Evolutionary conservation across 441 rosid species (phyloP).

Genomic region (Isatis lusitanica): DNA sequence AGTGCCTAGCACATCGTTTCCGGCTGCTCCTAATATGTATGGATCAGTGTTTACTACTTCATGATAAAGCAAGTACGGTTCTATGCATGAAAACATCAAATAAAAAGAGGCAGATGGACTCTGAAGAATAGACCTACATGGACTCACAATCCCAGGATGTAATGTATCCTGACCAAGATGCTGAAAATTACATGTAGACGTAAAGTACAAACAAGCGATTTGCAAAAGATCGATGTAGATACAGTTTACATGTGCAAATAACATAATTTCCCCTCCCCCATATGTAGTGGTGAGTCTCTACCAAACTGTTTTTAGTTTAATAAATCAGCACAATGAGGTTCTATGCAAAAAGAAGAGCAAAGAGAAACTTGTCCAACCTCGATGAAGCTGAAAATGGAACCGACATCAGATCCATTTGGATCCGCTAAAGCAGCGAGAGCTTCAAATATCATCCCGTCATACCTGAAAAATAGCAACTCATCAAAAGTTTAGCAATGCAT

Average conservation of each 20-base stretch:
- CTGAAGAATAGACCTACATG: not conserved
- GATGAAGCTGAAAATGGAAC: constrained; percentile 55
- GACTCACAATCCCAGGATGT: not conserved
- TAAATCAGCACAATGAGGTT: not conserved
- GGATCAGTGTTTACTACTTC: not conserved
- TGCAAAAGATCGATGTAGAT: not conserved
- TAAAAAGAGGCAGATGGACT: not conserved
- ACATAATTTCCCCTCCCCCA: not conserved
- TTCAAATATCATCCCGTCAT: constrained; percentile 68
- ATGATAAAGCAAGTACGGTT: not conserved
- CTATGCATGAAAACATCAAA: not conserved
- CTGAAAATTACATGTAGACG: not conserved
- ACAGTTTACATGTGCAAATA: constrained; percentile 7
- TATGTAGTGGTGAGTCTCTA: not conserved
- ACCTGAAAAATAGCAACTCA: constrained; percentile 40
- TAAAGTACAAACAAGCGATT: not conserved
- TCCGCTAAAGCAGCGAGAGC: constrained; percentile 60
- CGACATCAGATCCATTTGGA: constrained; percentile 56
- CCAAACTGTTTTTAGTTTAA: not conserved
- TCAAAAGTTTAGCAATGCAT: not conserved
- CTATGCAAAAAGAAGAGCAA: constrained; percentile 12
- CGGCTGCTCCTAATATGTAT: not conserved
- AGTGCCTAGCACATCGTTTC: not conserved
- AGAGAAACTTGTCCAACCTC: constrained; percentile 49
- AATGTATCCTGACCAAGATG: not conserved